Evolutionary conservation across 2,329 filamentous ascomycete genomes (phyloP).

Genomic region (Decorospora gaudefroyi): DNA sequence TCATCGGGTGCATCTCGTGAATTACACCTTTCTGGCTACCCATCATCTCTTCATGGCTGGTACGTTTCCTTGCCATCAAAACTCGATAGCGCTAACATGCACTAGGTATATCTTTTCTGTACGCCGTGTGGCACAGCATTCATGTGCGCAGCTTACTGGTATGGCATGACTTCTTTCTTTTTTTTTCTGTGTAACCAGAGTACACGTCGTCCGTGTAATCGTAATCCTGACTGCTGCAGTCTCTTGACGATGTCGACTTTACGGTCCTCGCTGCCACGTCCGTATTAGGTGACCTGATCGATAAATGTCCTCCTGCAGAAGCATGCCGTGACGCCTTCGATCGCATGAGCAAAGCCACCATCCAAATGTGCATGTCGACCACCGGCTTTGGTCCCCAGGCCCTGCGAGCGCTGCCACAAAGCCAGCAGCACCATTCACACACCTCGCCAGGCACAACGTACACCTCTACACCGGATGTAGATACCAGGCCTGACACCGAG

Average conservation of each 20-base stretch:
- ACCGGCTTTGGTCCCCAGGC: constrained; percentile 71
- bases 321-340: constrained; percentile 94
- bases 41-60: constrained; percentile 98
- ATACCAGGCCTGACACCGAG: constrained; percentile 44
- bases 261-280: constrained; percentile 92
- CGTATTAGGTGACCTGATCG: constrained; percentile 86
- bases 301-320: constrained; percentile 93
- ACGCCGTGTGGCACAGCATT: constrained; percentile 95
- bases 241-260: constrained; percentile 96
- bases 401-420: constrained; percentile 29
- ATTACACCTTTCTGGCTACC: constrained; percentile 93
- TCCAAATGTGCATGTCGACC: constrained; percentile 89
- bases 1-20: constrained; percentile 85
- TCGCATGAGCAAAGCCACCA: constrained; percentile 90
- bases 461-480: constrained; percentile 35
- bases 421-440: constrained; percentile 23
- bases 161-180: constrained; percentile 48
- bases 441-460: constrained; percentile 34
- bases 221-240: constrained; percentile 49
- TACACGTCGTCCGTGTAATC: background rate
- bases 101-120: constrained; percentile 82
- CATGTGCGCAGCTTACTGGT: constrained; percentile 84
- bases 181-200: background rate
- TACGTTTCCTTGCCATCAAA: constrained; percentile 45
- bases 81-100: constrained; percentile 19